Evolutionary conservation across 495 filamentous ascomycete genomes (phyloP), one percentile per base, ranked within the genome.

Genomic region (Rostrohypoxylon terebratum): DNA sequence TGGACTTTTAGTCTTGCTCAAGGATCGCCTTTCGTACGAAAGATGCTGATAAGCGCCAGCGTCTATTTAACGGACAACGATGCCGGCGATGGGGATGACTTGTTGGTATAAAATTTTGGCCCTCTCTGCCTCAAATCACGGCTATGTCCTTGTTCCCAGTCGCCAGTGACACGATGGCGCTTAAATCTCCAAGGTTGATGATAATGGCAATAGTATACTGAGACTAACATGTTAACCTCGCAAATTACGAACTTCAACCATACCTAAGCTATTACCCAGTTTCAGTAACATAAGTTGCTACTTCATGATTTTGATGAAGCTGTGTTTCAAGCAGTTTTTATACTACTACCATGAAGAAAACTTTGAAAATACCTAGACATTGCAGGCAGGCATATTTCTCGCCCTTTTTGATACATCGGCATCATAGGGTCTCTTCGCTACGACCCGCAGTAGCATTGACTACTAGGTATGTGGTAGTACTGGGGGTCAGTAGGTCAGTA

Each of bases 1-100:
- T 55, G 51, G 51, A n/a, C 34, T 55, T n/a, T 42, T 14, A 54
- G 28, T 34, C 51, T 11, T 34, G 16, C 21, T 51, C 7, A 51
- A 51, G 10, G 38, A 42, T 14, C 38, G 11, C 13, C 13, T 42
- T 45, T 45, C 42, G 42, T 20, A 45, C 42, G 42, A 45, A 18
- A 45, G 4, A 18, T 6, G n/a, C 4, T 5, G 18, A 45, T 6
- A 28, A 31, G n/a, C 28, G 28, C 28, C 28, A 8, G 51, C 51
- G 51, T 28, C 36, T 55, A 55, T 55, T 54, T 54, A n/a, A 55
- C 6, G 3, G 21, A 9, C 20, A 53, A 1, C 13, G n/a, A 53
- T 23, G 14, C 23, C 23, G 7, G n/a, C 25, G 50, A 53, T 48
- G 14, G 9, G 9, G 50, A 20, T 53, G 5, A 53, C 3, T 31